Base-by-base conservation (phyloP, 148 eudicot species). In the Polygonum aviculare region DNA sequence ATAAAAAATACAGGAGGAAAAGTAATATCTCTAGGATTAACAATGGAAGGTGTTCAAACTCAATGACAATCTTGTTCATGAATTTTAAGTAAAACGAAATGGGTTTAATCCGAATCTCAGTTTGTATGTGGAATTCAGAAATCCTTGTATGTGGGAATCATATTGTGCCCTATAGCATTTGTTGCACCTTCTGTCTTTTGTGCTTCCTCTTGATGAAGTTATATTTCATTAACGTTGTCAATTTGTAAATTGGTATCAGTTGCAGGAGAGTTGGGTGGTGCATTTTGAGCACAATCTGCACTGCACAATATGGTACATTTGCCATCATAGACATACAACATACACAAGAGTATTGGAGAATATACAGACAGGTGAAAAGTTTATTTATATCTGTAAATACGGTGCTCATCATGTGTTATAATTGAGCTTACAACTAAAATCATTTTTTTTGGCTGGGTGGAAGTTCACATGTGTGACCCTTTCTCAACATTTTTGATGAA, bases 221-320 rank as follows among this genome's bases (percentile, higher is more conserved):
- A 12, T 14, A 65, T 33, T 33, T 65, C n/a, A 65, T 36, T 35
- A 60, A 60, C 38, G 15, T 2, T 60, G 38, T 60, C 12, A 12
- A 26, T 60, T 60, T 31, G 69, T 31, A 11, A 33, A 67, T 67
- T 67, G 21, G 45, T 67, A 67, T 36, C 72, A 67, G 72, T 67
- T 67, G 72, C 72, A 67, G 45, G n/a, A 67, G 72, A 38, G 8
- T 67, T 67, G 45, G 19, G 18, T 15, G 45, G 72, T 15, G 72
- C 72, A 36, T 67, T 38, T 36, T 67, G 45, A 35, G 15, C 4
- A 67, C 72, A 38, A 35, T 67, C 16, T 38, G 72, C 19, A 67
- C 15, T 67, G 41, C 70, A 63, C 70, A 31, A n/a, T 63, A 35
- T 57, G 5, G 31, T 33, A 57, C 33, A 19, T 63, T 31, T 16